Evolutionary conservation across 257 asterid species (phyloP).

Genomic region (Rubia yunnanensis): DNA sequence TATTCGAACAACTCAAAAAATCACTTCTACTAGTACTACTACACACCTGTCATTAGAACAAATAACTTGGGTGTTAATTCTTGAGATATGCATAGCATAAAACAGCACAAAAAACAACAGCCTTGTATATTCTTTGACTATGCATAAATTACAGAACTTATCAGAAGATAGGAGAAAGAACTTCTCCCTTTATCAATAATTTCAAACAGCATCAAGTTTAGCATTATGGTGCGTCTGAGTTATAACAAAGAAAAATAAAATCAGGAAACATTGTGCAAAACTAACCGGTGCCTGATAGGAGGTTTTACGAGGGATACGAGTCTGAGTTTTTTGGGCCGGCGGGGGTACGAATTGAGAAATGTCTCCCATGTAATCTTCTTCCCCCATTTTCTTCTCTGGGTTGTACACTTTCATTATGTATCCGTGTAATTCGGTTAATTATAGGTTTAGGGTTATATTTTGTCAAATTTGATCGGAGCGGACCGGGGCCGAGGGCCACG

Average conservation of each 20-base stretch:
- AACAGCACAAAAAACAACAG: not conserved
- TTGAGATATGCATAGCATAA: not conserved
- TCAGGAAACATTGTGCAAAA: not conserved
- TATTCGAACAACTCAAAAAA: conserved; percentile 31
- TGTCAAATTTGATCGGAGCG: no score
- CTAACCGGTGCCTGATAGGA: conserved; percentile 46
- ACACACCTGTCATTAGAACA: conserved; percentile 32
- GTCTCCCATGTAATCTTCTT: conserved; percentile 87
- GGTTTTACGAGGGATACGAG: conserved; percentile 23
- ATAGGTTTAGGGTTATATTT: no score
- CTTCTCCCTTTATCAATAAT: not conserved
- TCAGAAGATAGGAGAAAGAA: not conserved
- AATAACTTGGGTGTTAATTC: not conserved
- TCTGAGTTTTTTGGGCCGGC: conserved; percentile 12
- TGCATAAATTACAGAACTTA: not conserved
- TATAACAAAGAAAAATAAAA: not conserved
- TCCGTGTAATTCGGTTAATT: not conserved
- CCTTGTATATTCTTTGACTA: not conserved
- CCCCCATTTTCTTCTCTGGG: conserved; percentile 34
- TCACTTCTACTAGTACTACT: conserved; percentile 20
- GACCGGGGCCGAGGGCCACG: no score
- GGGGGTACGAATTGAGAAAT: conserved; percentile 67
- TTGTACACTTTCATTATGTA: not conserved
- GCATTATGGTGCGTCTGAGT: not conserved
- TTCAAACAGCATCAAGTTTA: not conserved